phyloP scores from a whole-genome alignment of 2,329 filamentous ascomycete genomes.

The Lasiodiplodia sp. region DNA sequence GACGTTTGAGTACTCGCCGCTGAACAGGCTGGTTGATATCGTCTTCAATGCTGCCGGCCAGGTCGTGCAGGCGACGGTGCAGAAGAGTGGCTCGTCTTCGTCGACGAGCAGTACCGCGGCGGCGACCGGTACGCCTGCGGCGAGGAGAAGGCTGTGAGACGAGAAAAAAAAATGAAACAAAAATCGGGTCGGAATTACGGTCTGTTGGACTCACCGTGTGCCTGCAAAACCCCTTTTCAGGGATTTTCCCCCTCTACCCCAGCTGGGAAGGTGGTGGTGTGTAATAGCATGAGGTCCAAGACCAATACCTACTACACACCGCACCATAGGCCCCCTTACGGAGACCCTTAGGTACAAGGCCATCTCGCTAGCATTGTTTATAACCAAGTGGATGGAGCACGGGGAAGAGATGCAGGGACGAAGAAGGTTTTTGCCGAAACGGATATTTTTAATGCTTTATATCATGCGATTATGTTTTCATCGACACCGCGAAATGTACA shows the following conservation, averaged over 20 bases:
- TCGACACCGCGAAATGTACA: neutral
- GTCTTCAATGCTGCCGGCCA: constrained; percentile 63
- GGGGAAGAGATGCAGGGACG: neutral
- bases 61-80: constrained; percentile 59
- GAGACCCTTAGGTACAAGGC: too few relatives aligned
- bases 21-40: constrained; percentile 62
- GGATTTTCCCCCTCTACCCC: neutral
- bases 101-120: constrained; percentile 33
- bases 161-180: neutral
- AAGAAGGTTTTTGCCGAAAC: neutral
- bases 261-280: too few relatives aligned
- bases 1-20: constrained; percentile 59
- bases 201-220: too few relatives aligned
- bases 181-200: neutral
- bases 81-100: constrained; percentile 40
- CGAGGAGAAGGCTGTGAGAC: constrained; percentile 10
- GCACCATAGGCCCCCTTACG: too few relatives aligned
- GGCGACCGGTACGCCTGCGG: constrained; percentile 42
- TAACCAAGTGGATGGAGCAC: too few relatives aligned
- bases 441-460: neutral
- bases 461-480: neutral
- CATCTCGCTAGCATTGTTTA: too few relatives aligned
- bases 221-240: too few relatives aligned
- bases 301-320: too few relatives aligned
- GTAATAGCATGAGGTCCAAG: too few relatives aligned